These are phyloP conservation scores for Kodamaea restingae DNA, from an alignment of 805 yeast genomes.

Conservation along the genomic window DNA sequence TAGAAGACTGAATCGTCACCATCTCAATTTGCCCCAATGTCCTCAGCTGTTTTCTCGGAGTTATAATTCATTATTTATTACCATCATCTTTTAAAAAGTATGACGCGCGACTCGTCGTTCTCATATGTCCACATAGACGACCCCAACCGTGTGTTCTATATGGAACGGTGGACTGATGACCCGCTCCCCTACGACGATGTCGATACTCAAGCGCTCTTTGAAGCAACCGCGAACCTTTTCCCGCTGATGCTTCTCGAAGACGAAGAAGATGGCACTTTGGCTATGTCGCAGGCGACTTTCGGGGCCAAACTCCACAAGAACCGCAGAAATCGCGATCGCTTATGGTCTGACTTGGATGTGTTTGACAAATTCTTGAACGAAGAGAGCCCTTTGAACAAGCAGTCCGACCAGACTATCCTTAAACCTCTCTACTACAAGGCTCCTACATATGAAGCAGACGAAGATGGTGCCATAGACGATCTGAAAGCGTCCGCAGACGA, in stretches of 20 bases:
- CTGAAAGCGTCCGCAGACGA: conserved; percentile 1
- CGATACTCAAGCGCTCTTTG: conserved; percentile 35
- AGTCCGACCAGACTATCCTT: conserved; percentile 30
- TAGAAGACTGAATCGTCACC: too few species aligned
- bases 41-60: neutral
- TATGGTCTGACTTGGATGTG: conserved; percentile 34
- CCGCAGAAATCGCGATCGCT: conserved; percentile 25
- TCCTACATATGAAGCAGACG: conserved; percentile 10
- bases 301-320: conserved; percentile 40
- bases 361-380: conserved; percentile 25
- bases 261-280: conserved; percentile 37
- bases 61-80: too few species aligned
- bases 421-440: conserved; percentile 22
- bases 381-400: conserved; percentile 14
- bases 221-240: conserved; percentile 33
- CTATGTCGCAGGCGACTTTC: conserved; percentile 31
- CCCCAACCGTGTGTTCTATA: conserved; percentile 36
- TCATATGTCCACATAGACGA: conserved; percentile 35
- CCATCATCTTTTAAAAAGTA: neutral
- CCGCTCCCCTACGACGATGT: conserved; percentile 40
- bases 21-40: too few species aligned
- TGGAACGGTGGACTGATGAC: conserved; percentile 41
- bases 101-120: conserved; percentile 12
- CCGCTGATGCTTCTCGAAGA: conserved; percentile 35
- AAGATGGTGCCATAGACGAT: conserved; percentile 6